phyloP scores from a whole-genome alignment of 148 eudicot species.

The Heliosperma pusillum region DNA sequence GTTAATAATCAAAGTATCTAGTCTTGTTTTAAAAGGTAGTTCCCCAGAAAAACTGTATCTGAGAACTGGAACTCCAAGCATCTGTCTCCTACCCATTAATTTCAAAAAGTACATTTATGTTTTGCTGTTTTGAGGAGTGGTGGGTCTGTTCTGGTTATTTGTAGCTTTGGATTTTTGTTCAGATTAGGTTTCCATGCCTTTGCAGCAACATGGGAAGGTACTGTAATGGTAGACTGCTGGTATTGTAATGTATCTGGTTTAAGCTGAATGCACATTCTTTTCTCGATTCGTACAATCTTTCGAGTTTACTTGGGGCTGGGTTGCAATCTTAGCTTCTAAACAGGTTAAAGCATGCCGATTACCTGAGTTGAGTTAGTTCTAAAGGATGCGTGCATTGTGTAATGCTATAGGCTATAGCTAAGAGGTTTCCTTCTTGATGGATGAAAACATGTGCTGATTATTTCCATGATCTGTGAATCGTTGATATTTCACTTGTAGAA shows the following conservation, averaged over 20 bases:
- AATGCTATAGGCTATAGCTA: slow-evolving; percentile 5
- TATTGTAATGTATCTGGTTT: background rate
- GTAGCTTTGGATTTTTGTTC: background rate
- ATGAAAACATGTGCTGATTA: background rate
- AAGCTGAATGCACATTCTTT: background rate
- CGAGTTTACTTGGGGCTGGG: background rate
- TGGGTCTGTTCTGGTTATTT: background rate
- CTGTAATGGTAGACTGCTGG: background rate
- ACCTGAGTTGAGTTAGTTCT: background rate
- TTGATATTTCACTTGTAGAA: background rate
- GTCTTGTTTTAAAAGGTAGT: background rate
- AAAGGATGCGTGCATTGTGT: background rate
- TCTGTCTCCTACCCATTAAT: background rate
- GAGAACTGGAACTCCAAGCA: background rate
- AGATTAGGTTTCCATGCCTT: background rate
- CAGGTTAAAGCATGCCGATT: background rate
- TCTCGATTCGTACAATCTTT: background rate
- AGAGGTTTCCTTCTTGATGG: slow-evolving; percentile 4
- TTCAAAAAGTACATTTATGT: background rate
- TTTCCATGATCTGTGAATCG: background rate
- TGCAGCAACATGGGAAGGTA: background rate
- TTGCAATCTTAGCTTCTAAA: background rate
- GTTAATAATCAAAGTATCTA: no score
- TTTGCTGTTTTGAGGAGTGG: background rate
- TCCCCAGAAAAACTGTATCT: background rate